Base-by-base conservation (phyloP, 257 asterid genomes). In the Nicotiana tabacum region DNA sequence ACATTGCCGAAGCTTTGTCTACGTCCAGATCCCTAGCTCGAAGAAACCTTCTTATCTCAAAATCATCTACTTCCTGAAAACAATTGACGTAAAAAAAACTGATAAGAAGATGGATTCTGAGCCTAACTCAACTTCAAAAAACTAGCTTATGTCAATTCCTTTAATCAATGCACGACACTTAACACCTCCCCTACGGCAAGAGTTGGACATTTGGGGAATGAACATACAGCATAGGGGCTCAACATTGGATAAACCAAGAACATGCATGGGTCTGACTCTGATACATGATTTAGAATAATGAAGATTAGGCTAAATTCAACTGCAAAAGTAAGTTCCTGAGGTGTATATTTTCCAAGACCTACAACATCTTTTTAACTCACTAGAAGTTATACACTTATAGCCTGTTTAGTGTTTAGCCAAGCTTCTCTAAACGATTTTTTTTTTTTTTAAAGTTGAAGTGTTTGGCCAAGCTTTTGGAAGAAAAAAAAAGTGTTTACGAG, bases 31-130 rank as follows among this genome's bases (percentile, higher is more conserved):
- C 90, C 1, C 98, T 91, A 0, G 99, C 97, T 0, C 92, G 89
- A 35, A 95, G 98, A 86, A 95, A 95, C 65, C 99, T 87, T 87
- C 92, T 77, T 48, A 95, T 83, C 16, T 92, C 86, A 9, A 55
- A 48, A 77, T 95, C 95, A 81, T 94, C 95, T 5, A 88, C 61
- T 6, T 90, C 94, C 98, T 94, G 88, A 16, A 60, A 64, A 83
- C 12, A 12, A 53, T 58, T 37, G 21, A 35, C 4, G 11, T 51
- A 32, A 32, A 29, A 29, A 29, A 29, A 32, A 32, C 9, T 3
- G 0, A 18, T 39, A n/a, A 16, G 3, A 70, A 17, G n/a, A 70
- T 70, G 32, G 0, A 43, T 3, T 55, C 21, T 10, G 1, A n/a
- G 15, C 57, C 5, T 37, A 69, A 69, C 30, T n/a, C 57, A n/a